Evolutionary conservation across 2,329 filamentous ascomycete genomes (phyloP).

Genomic region (Sporothrix euskadiensis): DNA sequence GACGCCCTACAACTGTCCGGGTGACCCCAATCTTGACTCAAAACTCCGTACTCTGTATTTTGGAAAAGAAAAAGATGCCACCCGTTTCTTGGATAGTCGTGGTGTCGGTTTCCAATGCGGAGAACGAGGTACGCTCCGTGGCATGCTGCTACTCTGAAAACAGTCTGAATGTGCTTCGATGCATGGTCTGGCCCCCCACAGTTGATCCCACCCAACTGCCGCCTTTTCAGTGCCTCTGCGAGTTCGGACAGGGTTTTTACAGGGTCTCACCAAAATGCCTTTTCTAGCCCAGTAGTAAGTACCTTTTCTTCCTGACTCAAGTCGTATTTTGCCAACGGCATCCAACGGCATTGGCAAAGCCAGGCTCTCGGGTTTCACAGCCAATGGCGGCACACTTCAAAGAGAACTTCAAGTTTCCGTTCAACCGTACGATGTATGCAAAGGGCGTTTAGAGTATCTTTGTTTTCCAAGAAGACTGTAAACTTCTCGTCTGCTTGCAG

Average conservation of each 20-base stretch:
- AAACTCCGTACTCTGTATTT: background rate
- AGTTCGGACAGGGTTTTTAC: too few relatives aligned
- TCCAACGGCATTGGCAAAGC: background rate
- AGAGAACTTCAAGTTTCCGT: background rate
- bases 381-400: background rate
- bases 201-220: background rate
- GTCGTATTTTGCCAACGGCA: background rate
- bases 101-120: conserved; percentile 12
- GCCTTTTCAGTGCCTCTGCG: background rate
- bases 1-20: background rate
- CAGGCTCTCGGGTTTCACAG: background rate
- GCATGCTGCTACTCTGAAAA: background rate
- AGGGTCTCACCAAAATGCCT: background rate
- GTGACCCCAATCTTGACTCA: background rate
- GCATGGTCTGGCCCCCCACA: background rate
- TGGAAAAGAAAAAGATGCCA: background rate
- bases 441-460: background rate
- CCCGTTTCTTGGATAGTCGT: conserved; percentile 14
- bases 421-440: background rate
- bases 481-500: background rate
- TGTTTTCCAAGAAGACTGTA: background rate
- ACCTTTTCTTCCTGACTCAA: background rate
- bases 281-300: background rate
- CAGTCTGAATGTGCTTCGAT: background rate
- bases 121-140: background rate